Conservation (phyloP, 1,284 basidiomycete genomes). For the Cutaneotrichosporon curvatum region DNA sequence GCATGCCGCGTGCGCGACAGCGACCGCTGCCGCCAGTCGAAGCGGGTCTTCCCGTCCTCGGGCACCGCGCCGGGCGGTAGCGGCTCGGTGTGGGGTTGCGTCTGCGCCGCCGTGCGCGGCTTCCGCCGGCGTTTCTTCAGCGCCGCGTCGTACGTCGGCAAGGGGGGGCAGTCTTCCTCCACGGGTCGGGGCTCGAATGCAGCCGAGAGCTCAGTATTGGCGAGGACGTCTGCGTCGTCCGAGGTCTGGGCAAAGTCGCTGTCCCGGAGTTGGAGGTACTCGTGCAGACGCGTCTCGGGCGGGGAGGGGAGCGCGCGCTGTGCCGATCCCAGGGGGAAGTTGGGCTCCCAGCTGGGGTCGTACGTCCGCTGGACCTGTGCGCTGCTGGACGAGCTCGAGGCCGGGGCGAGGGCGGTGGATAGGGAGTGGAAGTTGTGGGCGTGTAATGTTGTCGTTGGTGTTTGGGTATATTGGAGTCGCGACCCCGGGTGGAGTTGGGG, state of each 20-base stretch:
- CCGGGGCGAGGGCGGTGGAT: not conserved
- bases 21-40: conserved; percentile 31
- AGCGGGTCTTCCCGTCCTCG: conserved; percentile 26
- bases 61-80: conserved; percentile 22
- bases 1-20: conserved; percentile 2
- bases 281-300: not conserved
- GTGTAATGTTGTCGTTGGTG: no score
- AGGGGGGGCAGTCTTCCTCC: no score
- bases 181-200: not conserved
- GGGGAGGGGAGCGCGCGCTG: not conserved
- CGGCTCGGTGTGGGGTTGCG: not conserved
- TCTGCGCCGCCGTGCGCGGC: not conserved
- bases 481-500: not conserved
- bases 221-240: not conserved
- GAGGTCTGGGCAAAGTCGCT: not conserved
- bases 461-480: no score
- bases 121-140: conserved; percentile 9
- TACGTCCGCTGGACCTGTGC: no score
- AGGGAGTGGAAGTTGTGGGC: no score
- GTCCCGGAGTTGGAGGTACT: conserved; percentile 6
- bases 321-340: not conserved
- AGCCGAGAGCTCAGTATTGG: not conserved
- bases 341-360: not conserved
- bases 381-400: not conserved
- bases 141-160: conserved; percentile 6